Evolutionary conservation across 2,329 filamentous ascomycete genomes (phyloP), one percentile per base, ranked within the genome.

Genomic region (Ceratocystis albifundus): DNA sequence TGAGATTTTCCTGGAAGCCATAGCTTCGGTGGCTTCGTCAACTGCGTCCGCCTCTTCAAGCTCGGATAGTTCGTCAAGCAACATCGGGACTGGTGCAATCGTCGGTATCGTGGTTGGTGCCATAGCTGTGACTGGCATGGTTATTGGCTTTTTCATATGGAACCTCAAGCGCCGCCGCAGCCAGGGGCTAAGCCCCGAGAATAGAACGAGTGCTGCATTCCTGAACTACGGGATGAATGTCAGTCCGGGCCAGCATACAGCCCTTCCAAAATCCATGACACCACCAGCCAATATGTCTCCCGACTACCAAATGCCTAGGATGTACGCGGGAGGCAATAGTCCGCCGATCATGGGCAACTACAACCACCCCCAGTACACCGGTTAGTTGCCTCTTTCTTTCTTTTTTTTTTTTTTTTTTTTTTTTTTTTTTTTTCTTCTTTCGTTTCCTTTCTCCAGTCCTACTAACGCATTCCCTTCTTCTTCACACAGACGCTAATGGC

Each of bases 61-160:
- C 46, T 50, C 6, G 8, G 5, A 32, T 5, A 48, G 48, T 4
- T 65, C 64, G 4, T 57, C 63, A 1, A 28, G 25, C 53, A 66
- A 68, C 1, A 61, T 70, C 7, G 45, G 62, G 2, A 67, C 66
- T 2, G 70, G 68, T 2, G 65, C 68, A 15, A 69, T 70, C 20
- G 69, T 67, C 6, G 71, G 70, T 2, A 71, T 71, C 30, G 71
- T 68, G 41, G 62, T 71, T 10, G 71, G 71, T 4, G 68, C 66
- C 1, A 55, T 71, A 7, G 4, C 62, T 8, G 55, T 20, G 8
- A 5, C 62, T 7, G 66, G 36, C 12, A 22, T 67, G 28, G 25
- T 67, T 8, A n/a, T 63, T 6, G 55, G 66, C 7, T 69, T 65
- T 20, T 59, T 59, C 15, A 6, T 57, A 1, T 57, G 64, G 55